These are phyloP conservation scores for Quercus robur DNA, from an alignment of 306 rosid genomes.

Conservation along the genomic window DNA sequence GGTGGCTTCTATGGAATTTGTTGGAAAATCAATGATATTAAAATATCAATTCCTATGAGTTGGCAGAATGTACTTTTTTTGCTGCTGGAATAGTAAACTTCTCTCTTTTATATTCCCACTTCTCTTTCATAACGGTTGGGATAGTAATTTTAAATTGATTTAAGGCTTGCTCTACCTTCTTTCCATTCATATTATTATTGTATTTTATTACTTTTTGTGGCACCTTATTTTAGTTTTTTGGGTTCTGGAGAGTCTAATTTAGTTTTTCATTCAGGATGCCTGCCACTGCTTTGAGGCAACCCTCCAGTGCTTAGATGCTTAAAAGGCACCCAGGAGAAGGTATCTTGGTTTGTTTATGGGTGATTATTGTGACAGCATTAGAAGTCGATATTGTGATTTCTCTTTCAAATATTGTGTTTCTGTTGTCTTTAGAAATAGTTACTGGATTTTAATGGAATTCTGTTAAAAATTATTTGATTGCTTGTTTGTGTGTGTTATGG, in stretches of 20 bases:
- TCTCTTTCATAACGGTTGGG: conserved; percentile 11
- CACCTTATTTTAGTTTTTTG: conserved; percentile 31
- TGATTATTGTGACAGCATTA: conserved; percentile 51
- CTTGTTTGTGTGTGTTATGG: conserved; percentile 16
- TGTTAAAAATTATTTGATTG: conserved; percentile 6
- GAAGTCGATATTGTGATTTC: conserved; percentile 28
- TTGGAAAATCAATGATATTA: conserved; percentile 29
- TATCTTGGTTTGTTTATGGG: conserved; percentile 95
- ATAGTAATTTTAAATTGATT: neutral
- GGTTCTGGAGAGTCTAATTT: conserved; percentile 78
- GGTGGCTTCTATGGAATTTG: conserved; percentile 42
- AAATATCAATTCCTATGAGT: conserved; percentile 19
- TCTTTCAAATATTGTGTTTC: conserved; percentile 11
- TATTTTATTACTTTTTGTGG: conserved; percentile 23
- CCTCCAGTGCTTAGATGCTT: conserved; percentile 90
- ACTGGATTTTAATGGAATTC: conserved; percentile 7
- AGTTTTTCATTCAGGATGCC: conserved; percentile 89
- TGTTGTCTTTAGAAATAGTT: neutral
- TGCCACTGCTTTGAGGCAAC: conserved; percentile 82
- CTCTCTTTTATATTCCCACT: neutral
- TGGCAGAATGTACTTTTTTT: neutral
- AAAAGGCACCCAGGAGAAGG: conserved; percentile 97
- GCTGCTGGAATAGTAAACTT: conserved; percentile 8
- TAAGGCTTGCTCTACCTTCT: conserved; percentile 5
- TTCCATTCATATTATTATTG: conserved; percentile 18